These are phyloP conservation scores for Candida multigemmis DNA, from an alignment of 805 yeast genomes.

Conservation along the genomic window DNA sequence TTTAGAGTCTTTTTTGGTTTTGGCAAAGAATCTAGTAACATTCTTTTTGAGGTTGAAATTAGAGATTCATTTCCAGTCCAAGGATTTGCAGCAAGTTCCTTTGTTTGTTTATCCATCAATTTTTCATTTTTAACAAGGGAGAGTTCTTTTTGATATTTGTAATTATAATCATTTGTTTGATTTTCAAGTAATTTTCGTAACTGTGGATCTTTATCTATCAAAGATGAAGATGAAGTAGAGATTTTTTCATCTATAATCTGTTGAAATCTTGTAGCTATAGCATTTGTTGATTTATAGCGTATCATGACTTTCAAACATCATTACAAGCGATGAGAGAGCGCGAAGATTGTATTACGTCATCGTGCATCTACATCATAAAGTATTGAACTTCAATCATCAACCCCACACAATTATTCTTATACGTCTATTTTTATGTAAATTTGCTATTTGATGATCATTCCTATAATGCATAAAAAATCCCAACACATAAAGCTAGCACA, in stretches of 20 bases:
- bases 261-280: constrained; percentile 20
- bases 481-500: constrained; percentile 23
- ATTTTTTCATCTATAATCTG: constrained; percentile 24
- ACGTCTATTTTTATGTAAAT: background rate
- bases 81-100: constrained; percentile 15
- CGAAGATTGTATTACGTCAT: too few relatives aligned
- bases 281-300: too few relatives aligned
- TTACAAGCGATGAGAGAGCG: too few relatives aligned
- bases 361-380: too few relatives aligned
- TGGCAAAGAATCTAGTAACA: constrained; percentile 23
- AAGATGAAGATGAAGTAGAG: constrained; percentile 7
- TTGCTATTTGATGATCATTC: background rate
- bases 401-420: background rate
- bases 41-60: constrained; percentile 17
- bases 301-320: too few relatives aligned
- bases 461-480: constrained; percentile 26
- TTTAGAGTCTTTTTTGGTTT: constrained; percentile 6
- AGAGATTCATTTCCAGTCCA: constrained; percentile 24
- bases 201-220: constrained; percentile 10
- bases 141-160: constrained; percentile 8
- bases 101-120: constrained; percentile 21
- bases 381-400: background rate
- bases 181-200: constrained; percentile 7
- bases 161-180: constrained; percentile 3
- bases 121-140: constrained; percentile 22